Percentiles rank a stretch among this genome's conserved stretches.
Evolutionary conservation across 371 early-diverging fungal genomes (phyloP).

Genomic region (Mortierella sp.): DNA sequence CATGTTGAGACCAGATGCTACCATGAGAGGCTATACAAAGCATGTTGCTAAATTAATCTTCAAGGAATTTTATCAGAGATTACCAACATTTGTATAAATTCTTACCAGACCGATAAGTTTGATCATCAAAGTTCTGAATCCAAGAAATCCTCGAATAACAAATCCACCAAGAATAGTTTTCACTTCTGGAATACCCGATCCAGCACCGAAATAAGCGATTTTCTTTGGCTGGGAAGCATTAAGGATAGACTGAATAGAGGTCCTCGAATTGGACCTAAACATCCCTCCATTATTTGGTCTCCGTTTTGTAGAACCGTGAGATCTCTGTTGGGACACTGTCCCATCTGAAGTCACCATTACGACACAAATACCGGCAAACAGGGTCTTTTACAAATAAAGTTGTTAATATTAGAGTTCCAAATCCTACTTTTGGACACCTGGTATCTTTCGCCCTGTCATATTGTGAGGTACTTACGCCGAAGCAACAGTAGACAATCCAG

Average conservation of each 20-base stretch:
- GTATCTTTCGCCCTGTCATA: neutral
- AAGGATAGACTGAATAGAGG: constrained; percentile 52
- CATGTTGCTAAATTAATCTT: constrained; percentile 49
- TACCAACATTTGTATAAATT: neutral
- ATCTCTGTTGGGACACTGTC: constrained; percentile 48
- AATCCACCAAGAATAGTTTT: constrained; percentile 90
- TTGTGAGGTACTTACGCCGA: constrained; percentile 36
- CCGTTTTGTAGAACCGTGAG: constrained; percentile 49
- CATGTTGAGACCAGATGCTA: constrained; percentile 89
- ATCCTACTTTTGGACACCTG: neutral
- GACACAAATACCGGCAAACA: constrained; percentile 50
- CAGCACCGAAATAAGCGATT: constrained; percentile 84
- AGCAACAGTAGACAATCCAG: constrained; percentile 49
- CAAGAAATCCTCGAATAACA: constrained; percentile 84
- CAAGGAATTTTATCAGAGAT: no score
- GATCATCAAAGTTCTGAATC: constrained; percentile 77
- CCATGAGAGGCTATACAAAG: constrained; percentile 74
- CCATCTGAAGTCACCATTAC: constrained; percentile 57
- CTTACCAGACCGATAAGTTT: constrained; percentile 77
- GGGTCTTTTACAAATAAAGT: constrained; percentile 11
- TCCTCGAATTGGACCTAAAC: constrained; percentile 36
- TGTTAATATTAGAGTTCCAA: neutral
- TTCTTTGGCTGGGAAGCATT: constrained; percentile 67
- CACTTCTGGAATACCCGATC: constrained; percentile 86
- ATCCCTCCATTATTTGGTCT: constrained; percentile 19